Percentiles rank a stretch among this genome's conserved stretches.
Conservation (phyloP, 2,329 filamentous ascomycete species). For the Claviceps sp. region DNA sequence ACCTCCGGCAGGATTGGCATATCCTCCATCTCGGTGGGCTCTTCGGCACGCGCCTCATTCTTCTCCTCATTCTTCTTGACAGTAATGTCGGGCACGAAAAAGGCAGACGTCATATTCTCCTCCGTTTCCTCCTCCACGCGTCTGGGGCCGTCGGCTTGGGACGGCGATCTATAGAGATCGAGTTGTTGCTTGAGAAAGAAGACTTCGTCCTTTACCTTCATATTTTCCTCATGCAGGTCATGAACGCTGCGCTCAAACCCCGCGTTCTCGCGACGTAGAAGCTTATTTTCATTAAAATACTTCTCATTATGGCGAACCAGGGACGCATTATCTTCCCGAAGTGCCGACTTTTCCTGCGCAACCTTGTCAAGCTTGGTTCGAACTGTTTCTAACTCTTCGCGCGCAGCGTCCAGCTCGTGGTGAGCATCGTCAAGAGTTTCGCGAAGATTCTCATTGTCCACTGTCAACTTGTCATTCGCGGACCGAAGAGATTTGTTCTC, state of each 20-base stretch:
- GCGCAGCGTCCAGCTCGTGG: slow-evolving; percentile 27
- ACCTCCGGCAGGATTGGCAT: slow-evolving; percentile 16
- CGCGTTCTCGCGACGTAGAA: slow-evolving; percentile 32
- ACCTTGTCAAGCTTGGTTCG: slow-evolving; percentile 26
- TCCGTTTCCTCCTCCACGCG: slow-evolving; percentile 25
- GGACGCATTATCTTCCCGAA: slow-evolving; percentile 38
- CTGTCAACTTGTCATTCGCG: slow-evolving; percentile 26
- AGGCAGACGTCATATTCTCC: slow-evolving; percentile 45
- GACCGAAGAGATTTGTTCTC: slow-evolving; percentile 33
- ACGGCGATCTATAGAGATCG: slow-evolving; percentile 25
- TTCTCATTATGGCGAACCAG: slow-evolving; percentile 41
- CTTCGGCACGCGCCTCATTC: slow-evolving; percentile 18
- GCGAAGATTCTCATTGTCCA: slow-evolving; percentile 31
- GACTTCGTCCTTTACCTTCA: slow-evolving; percentile 34
- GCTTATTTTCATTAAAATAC: slow-evolving; percentile 40
- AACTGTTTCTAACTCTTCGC: slow-evolving; percentile 25
- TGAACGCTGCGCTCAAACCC: slow-evolving; percentile 32
- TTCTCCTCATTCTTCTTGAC: slow-evolving; percentile 31
- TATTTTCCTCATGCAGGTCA: slow-evolving; percentile 32
- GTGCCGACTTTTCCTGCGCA: slow-evolving; percentile 28
- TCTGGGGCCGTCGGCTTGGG: slow-evolving; percentile 23
- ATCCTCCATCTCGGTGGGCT: slow-evolving; percentile 21
- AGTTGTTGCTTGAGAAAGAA: slow-evolving; percentile 31
- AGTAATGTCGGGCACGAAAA: slow-evolving; percentile 46
- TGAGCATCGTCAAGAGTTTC: slow-evolving; percentile 26